Conservation (phyloP, 2,329 filamentous ascomycete genomes). For the Cadophora luteo-olivacea region DNA sequence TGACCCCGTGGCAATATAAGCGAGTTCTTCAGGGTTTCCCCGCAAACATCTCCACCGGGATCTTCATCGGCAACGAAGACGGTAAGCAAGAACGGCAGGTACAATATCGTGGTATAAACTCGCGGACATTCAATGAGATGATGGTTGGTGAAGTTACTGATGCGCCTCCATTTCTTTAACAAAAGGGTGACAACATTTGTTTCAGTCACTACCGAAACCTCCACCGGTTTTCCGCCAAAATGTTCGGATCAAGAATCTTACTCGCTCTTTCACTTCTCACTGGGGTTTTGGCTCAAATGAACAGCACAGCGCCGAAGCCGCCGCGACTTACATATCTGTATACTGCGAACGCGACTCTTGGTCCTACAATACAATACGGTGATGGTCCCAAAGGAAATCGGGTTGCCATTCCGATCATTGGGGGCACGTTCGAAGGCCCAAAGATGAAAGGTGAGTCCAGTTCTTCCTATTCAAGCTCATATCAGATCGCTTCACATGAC, state of each 20-base stretch:
- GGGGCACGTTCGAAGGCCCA: neutral
- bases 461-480: neutral
- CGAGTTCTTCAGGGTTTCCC: neutral
- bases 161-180: neutral
- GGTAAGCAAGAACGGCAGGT: neutral
- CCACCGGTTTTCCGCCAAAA: neutral
- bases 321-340: slow-evolving; percentile 5
- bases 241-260: neutral
- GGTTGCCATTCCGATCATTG: slow-evolving; percentile 7
- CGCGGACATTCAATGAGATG: too few relatives aligned
- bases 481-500: neutral
- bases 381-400: neutral
- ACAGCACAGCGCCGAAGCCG: neutral
- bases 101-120: neutral
- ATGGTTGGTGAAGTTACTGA: neutral
- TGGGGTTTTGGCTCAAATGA: neutral
- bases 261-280: neutral
- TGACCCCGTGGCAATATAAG: neutral
- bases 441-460: neutral
- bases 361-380: neutral
- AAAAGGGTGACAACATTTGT: neutral
- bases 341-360: slow-evolving; percentile 5
- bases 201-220: neutral
- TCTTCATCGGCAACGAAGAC: neutral
- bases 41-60: neutral